A percentile compares a stretch with the other conserved stretches of the same genome.
These are phyloP conservation scores for Aspergillus brunneoviolaceus DNA, from an alignment of 2,329 filamentous ascomycete genomes.

Conservation along the genomic window DNA sequence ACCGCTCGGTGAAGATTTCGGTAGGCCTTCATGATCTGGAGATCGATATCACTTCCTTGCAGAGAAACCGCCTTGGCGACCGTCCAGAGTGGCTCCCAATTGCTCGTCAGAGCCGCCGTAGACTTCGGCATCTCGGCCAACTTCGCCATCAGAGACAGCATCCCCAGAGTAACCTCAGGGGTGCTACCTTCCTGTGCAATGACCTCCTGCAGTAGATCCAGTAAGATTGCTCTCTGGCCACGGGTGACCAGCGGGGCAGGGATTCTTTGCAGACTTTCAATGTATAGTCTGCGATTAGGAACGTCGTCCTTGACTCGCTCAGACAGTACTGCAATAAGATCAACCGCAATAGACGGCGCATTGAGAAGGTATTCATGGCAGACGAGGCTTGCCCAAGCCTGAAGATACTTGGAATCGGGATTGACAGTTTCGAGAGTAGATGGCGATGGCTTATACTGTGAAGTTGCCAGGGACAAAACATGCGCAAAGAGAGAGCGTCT, in stretches of 20 bases:
- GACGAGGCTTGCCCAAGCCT: slow-evolving; percentile 39
- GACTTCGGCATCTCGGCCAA: slow-evolving; percentile 42
- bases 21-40: slow-evolving; percentile 39
- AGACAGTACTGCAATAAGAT: slow-evolving; percentile 35
- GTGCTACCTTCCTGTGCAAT: slow-evolving; percentile 29
- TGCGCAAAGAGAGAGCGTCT: slow-evolving; percentile 35
- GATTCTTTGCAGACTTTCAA: slow-evolving; percentile 39
- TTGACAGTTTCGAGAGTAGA: slow-evolving; percentile 28
- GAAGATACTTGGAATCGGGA: slow-evolving; percentile 32
- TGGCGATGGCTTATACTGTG: slow-evolving; percentile 27
- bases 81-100: slow-evolving; percentile 39
- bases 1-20: slow-evolving; percentile 37
- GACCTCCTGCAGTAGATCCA: slow-evolving; percentile 37
- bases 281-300: slow-evolving; percentile 28
- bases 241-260: slow-evolving; percentile 38
- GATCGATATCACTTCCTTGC: slow-evolving; percentile 31
- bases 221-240: slow-evolving; percentile 34
- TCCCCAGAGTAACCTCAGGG: slow-evolving; percentile 30
- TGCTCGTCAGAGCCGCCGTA: slow-evolving; percentile 35
- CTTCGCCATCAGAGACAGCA: slow-evolving; percentile 42
- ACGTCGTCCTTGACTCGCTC: slow-evolving; percentile 32
- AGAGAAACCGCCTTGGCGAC: slow-evolving; percentile 36
- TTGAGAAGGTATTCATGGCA: slow-evolving; percentile 43
- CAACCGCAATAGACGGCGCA: slow-evolving; percentile 33
- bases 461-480: slow-evolving; percentile 33